Conservation (phyloP, 208 protist genomes). For the Crithidia expoeki region DNA sequence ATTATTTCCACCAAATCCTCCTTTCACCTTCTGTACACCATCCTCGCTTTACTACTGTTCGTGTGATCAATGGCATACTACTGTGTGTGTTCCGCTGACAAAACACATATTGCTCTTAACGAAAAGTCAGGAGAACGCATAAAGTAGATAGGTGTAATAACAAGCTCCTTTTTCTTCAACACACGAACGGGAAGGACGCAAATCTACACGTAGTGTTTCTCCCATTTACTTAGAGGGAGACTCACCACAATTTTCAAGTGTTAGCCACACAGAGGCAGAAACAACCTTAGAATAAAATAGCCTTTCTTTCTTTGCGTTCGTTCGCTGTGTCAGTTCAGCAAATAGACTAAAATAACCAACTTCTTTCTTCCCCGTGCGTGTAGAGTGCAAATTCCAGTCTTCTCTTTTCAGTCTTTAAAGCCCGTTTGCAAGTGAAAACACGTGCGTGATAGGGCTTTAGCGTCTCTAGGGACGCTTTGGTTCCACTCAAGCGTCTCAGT, state of each 20-base stretch:
- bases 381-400: no score
- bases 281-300: background rate
- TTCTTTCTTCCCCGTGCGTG: no score
- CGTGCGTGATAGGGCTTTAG: background rate
- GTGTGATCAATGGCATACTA: no score
- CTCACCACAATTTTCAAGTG: background rate
- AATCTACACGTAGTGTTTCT: background rate
- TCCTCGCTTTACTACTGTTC: no score
- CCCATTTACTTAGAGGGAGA: slow-evolving; percentile 9
- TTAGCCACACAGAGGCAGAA: background rate
- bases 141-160: slow-evolving; percentile 4
- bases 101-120: no score
- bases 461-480: background rate
- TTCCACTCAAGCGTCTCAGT: background rate
- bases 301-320: background rate
- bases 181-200: background rate
- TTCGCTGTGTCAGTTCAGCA: background rate
- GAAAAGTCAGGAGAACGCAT: slow-evolving; percentile 5
- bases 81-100: no score
- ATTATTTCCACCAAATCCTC: no score
- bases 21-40: no score
- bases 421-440: background rate
- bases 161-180: background rate
- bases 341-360: no score
- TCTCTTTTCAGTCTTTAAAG: background rate